A percentile compares a stretch with the other conserved stretches of the same genome.
These are phyloP conservation scores for Epichloe aotearoae DNA, from an alignment of 2,329 filamentous ascomycete species.

Conservation along the genomic window DNA sequence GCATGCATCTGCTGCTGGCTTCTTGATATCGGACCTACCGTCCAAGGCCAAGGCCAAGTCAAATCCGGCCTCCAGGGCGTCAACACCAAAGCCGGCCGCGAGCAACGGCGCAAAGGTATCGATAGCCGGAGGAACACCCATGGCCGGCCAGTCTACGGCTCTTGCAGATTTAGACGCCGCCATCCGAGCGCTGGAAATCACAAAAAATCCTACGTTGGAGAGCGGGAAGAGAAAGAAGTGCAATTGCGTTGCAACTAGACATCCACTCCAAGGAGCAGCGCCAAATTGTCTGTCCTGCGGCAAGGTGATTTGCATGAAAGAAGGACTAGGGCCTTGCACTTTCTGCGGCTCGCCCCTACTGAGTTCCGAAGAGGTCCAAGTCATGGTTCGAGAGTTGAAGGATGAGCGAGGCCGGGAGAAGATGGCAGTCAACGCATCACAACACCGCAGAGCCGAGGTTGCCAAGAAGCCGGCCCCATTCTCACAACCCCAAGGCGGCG, in stretches of 20 bases:
- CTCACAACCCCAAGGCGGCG: slow-evolving; percentile 29
- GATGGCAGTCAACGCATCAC: slow-evolving; percentile 66
- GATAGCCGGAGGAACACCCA: slow-evolving; percentile 64
- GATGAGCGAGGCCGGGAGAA: slow-evolving; percentile 79
- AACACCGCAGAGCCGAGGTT: slow-evolving; percentile 53
- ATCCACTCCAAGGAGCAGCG: slow-evolving; percentile 78
- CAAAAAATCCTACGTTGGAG: slow-evolving; percentile 66
- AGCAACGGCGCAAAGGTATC: slow-evolving; percentile 49
- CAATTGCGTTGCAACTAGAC: slow-evolving; percentile 75
- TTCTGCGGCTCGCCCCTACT: slow-evolving; percentile 72
- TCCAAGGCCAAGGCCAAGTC: slow-evolving; percentile 43
- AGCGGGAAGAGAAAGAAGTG: slow-evolving; percentile 51
- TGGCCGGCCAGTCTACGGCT: slow-evolving; percentile 68
- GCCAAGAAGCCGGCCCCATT: slow-evolving; percentile 48
- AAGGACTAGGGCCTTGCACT: slow-evolving; percentile 87
- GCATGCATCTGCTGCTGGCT: slow-evolving; percentile 51
- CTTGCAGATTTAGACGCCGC: slow-evolving; percentile 63
- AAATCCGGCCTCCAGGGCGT: slow-evolving; percentile 36
- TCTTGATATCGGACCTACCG: slow-evolving; percentile 64
- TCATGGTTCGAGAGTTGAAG: slow-evolving; percentile 71
- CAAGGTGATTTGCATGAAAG: slow-evolving; percentile 89
- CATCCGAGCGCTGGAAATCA: slow-evolving; percentile 80
- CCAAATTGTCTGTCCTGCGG: slow-evolving; percentile 89
- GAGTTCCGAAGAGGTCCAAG: slow-evolving; percentile 59
- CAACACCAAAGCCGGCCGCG: slow-evolving; percentile 39